Percentiles rank a stretch among this genome's conserved stretches.
Evolutionary conservation across 305 asterid species (phyloP).

Genomic region (Solanum hybrid): DNA sequence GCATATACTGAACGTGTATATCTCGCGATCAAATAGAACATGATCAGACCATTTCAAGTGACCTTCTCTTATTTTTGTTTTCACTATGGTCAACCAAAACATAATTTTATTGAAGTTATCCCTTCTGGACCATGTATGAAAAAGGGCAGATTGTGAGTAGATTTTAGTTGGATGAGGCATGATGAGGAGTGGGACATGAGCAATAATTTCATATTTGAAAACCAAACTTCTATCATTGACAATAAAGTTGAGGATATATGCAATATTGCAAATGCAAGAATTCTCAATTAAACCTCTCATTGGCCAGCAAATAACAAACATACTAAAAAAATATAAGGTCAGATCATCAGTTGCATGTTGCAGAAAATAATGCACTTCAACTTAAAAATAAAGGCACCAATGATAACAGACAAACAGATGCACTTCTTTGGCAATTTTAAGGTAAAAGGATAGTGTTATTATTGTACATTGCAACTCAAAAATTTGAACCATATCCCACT

Average conservation of each 20-base stretch:
- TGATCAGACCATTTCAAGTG: not conserved
- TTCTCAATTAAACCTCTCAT: conserved; percentile 3
- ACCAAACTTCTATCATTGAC: conserved; percentile 16
- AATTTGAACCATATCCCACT: not conserved
- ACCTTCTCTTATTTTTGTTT: not conserved
- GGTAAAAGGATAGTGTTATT: not conserved
- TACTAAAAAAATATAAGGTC: too few species aligned
- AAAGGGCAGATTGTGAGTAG: not conserved
- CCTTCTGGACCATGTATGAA: not conserved
- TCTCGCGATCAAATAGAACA: not conserved
- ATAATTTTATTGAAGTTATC: not conserved
- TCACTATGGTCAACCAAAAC: not conserved
- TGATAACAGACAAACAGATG: not conserved
- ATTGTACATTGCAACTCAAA: conserved; percentile 7
- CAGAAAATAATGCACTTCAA: not conserved
- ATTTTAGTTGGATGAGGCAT: conserved; percentile 13
- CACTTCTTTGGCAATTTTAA: not conserved
- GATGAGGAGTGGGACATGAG: conserved; percentile 13
- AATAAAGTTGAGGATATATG: not conserved
- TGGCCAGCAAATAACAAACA: conserved; percentile 8
- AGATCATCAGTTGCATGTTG: not conserved
- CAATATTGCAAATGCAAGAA: not conserved
- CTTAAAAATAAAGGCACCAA: not conserved
- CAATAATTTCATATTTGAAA: conserved; percentile 16
- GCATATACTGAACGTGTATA: not conserved